Base-by-base conservation (phyloP, 768 basidiomycete species). In the Filobasidium wieringae region DNA sequence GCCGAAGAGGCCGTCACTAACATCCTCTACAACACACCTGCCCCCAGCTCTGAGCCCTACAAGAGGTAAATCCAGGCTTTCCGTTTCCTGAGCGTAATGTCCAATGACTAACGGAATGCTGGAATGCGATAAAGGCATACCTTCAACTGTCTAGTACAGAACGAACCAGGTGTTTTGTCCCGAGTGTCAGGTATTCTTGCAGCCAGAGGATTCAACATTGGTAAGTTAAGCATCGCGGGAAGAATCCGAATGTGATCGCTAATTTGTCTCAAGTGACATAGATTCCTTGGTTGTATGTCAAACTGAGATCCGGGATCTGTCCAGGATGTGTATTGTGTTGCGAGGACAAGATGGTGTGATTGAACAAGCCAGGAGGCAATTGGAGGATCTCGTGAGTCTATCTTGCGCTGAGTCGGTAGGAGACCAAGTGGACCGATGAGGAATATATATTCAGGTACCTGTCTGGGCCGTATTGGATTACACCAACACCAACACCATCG, bases 381-480 rank as follows among this genome's bases (percentile, higher is more conserved):
- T 99, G 15, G 95, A 97, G 65, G 95, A 99, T 68, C 80, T 97
- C 64, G 93, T 95, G 69, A 61, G 88, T 80, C 26, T 8, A 34
- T 26, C 30, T 29, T 9, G 33, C 8, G 34, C 7, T 7, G 17
- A 26, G 7, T 2, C 19, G 41, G 22, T 19, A 9, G 2, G 50
- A 5, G 17, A 9, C 54, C 47, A 5, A 55, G 22, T 14, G 26
- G 45, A 14, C 45, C 0, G 8, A 4, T 24, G 24, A 24, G 22
- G 34, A 40, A 7, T 51, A 29, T 53, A n/a, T n/a, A 26, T 24
- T 7, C 58, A 95, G 93, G 92, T 99, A 27, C 95, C 93, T 51
- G 95, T 99, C 4, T 99, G 95, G 95, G 95, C 93, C 29, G 95
- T 99, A 31, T 79, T 99, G 60, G 92, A 99, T 76, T 99, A 97